A percentile compares a stretch with the other conserved stretches of the same genome.
Conservation (phyloP, 495 filamentous ascomycete species). For the Penicillium mononematosum region DNA sequence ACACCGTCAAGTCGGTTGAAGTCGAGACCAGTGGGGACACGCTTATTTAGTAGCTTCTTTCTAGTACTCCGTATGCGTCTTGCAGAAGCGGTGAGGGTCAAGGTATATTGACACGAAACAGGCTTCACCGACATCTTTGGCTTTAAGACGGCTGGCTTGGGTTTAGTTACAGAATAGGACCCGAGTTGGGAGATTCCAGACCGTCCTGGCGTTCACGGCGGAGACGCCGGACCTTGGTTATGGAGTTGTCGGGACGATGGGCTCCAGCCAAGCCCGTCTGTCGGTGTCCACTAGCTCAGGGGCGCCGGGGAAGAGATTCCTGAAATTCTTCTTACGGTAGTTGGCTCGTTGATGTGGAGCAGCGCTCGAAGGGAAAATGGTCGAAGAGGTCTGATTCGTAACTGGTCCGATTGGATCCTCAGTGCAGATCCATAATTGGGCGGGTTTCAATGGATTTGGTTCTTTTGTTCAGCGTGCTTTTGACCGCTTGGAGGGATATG, state of each 20-base stretch:
- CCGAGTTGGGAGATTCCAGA: constrained; percentile 24
- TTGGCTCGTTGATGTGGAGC: constrained; percentile 17
- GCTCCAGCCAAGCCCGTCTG: constrained; percentile 22
- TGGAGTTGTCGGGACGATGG: constrained; percentile 33
- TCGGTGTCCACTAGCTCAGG: constrained; percentile 31
- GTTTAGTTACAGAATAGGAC: not conserved
- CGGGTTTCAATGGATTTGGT: constrained; percentile 11
- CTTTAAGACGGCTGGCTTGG: constrained; percentile 3
- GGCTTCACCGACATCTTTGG: constrained; percentile 18
- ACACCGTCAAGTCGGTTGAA: constrained; percentile 8
- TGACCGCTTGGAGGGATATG: constrained; percentile 18
- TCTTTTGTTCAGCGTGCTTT: constrained; percentile 11
- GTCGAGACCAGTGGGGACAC: constrained; percentile 10
- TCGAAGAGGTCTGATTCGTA: constrained; percentile 18
- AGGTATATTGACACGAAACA: constrained; percentile 10
- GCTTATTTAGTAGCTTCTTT: constrained; percentile 4
- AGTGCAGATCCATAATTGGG: constrained; percentile 31
- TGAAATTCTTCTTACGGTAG: constrained; percentile 26
- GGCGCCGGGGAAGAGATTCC: constrained; percentile 34
- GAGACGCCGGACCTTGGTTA: constrained; percentile 11
- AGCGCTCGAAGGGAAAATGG: constrained; percentile 2
- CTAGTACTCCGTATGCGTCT: not conserved
- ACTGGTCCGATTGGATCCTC: constrained; percentile 25
- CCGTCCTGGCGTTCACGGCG: constrained; percentile 20
- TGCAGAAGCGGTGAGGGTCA: constrained; percentile 23